These are phyloP conservation scores for Venustampulla echinocandica DNA, from an alignment of 495 filamentous ascomycete genomes.

Conservation along the genomic window DNA sequence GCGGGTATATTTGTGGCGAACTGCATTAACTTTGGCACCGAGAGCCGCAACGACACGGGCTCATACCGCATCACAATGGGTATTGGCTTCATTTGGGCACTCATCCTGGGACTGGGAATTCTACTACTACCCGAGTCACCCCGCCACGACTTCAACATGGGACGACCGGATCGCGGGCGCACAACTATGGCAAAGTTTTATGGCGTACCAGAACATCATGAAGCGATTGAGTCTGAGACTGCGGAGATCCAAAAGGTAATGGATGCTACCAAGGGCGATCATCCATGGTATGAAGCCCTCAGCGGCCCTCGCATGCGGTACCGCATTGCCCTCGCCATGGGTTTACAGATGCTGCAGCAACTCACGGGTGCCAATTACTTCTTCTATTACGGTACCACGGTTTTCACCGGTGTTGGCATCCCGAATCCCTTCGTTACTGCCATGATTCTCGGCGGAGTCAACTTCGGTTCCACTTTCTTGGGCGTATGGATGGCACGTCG, in stretches of 20 bases:
- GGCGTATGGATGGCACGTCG: conserved; percentile 63
- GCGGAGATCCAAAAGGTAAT: conserved; percentile 59
- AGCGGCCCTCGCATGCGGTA: conserved; percentile 66
- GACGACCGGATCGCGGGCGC: conserved; percentile 54
- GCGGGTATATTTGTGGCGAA: conserved; percentile 77
- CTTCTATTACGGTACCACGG: conserved; percentile 44
- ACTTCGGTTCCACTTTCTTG: conserved; percentile 56
- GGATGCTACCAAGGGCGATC: conserved; percentile 44
- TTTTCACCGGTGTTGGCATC: conserved; percentile 57
- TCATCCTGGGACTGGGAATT: conserved; percentile 63
- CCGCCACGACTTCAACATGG: conserved; percentile 56
- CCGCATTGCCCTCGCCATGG: conserved; percentile 59
- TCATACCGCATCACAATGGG: conserved; percentile 80
- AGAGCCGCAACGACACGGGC: conserved; percentile 38
- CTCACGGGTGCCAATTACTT: conserved; percentile 51
- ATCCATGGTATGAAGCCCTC: conserved; percentile 56
- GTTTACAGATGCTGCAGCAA: conserved; percentile 65
- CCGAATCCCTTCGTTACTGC: conserved; percentile 56
- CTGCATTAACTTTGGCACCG: conserved; percentile 73
- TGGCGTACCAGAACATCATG: conserved; percentile 57
- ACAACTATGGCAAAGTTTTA: conserved; percentile 64
- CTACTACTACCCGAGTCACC: conserved; percentile 57
- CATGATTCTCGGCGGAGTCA: conserved; percentile 62
- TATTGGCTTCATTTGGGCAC: conserved; percentile 65
- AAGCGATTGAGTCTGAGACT: conserved; percentile 61